These are phyloP conservation scores for Zygosaccharomyces pseudorouxii DNA, from an alignment of 805 yeast species.

Conservation along the genomic window DNA sequence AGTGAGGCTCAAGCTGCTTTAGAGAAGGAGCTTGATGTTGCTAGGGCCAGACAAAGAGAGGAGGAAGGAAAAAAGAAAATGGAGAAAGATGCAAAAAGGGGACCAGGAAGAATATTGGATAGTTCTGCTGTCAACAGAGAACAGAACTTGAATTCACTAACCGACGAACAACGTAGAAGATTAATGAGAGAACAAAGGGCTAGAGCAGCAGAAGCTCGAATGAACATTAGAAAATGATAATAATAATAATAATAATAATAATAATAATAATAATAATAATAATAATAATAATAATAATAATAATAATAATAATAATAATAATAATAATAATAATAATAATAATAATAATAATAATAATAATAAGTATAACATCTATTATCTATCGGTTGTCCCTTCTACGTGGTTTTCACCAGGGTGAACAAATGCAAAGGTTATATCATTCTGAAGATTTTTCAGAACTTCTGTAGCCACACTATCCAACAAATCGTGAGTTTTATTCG, in stretches of 20 bases:
- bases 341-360: not conserved
- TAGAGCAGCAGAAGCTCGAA: slow-evolving; percentile 90
- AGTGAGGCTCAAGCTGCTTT: slow-evolving; percentile 36
- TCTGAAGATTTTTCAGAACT: slow-evolving; percentile 13
- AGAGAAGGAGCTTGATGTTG: slow-evolving; percentile 25
- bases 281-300: not conserved
- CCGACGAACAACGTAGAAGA: slow-evolving; percentile 67
- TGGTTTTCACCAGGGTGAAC: slow-evolving; percentile 16
- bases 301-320: no score
- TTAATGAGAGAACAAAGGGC: slow-evolving; percentile 93
- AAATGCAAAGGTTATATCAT: slow-evolving; percentile 27
- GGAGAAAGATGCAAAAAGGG: slow-evolving; percentile 25
- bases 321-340: not conserved
- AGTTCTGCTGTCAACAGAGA: slow-evolving; percentile 29
- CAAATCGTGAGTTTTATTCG: slow-evolving; percentile 26
- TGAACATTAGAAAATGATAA: slow-evolving; percentile 32
- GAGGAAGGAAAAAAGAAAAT: slow-evolving; percentile 5
- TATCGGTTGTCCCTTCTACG: not conserved
- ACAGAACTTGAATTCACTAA: slow-evolving; percentile 54
- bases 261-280: not conserved
- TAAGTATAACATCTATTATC: not conserved
- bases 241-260: not conserved
- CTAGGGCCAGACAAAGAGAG: slow-evolving; percentile 26
- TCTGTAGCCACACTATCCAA: slow-evolving; percentile 21
- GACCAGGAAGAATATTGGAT: slow-evolving; percentile 37